Base-by-base conservation (phyloP, 2,329 filamentous ascomycete species). In the Xylariaceae sp. region DNA sequence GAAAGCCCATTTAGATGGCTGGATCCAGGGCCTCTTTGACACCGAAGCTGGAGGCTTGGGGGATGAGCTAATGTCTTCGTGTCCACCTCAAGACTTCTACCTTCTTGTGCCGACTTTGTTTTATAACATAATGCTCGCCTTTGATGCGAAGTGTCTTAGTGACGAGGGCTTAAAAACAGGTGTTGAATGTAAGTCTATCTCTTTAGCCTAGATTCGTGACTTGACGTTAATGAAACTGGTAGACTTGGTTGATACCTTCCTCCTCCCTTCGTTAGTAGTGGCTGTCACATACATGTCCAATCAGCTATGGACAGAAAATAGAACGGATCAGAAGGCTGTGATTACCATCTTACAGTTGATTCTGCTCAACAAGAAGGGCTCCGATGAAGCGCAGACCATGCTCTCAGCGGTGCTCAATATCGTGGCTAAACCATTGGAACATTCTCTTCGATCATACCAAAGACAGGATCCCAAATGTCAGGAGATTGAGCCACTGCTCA, bases 31-130 rank as follows among this genome's bases (percentile, higher is more conserved):
- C 0, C 81, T 96, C 2, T 94, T 92, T 65, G 87, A 91, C 61
- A 86, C 83, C 6, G 90, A 93, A 65, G 83, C 86, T 11, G 85
- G 86, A 31, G 89, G 89, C 0, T 83, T 95, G 3, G 87, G 87
- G 6, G 91, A 95, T 66, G 91, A 94, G 56, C 77, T 94, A 6
- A 91, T 94, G 84, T 87, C 89, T 7, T 89, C 89, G 1, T 95
- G 91, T 65, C 87, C 88, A 1, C 91, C 91, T 1, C 90, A 93
- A 68, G 87, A 92, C 34, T 95, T 95, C 69, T 94, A 94, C 66
- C 76, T 90, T 16, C 79, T 95, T 3, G 86, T 92, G 12, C 89
- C 91, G 1, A 88, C 89, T 0, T 76, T 95, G 0, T 92, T 94
- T 69, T 83, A 88, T 63, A 88, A 92, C 64, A 91, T 89, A 37